Percentiles rank a stretch among this genome's conserved stretches.
phyloP scores from a whole-genome alignment of 768 basidiomycete species.

The Boletellus sp. region DNA sequence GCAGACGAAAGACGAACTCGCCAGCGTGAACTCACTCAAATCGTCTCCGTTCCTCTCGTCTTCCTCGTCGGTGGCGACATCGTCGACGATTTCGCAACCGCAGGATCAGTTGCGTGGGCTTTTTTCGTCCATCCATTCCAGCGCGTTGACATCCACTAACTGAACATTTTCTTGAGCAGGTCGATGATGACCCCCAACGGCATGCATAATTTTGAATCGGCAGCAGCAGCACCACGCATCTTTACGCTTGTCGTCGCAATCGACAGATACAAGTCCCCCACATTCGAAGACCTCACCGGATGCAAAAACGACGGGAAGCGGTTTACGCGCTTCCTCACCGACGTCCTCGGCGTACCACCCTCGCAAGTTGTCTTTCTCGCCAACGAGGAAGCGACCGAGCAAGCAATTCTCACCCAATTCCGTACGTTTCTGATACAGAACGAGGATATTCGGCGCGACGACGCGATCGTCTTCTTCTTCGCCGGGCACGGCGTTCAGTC shows the following conservation, averaged over 20 bases:
- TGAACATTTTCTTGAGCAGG: too few relatives aligned
- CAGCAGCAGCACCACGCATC: constrained; percentile 7
- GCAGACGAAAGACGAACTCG: too few relatives aligned
- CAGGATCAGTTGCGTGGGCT: too few relatives aligned
- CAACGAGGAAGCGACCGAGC: constrained; percentile 11
- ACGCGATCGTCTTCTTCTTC: constrained; percentile 18
- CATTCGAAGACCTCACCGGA: neutral
- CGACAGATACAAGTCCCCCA: constrained; percentile 6
- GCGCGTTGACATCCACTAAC: too few relatives aligned
- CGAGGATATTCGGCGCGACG: constrained; percentile 6
- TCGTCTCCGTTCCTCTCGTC: too few relatives aligned
- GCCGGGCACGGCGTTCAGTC: constrained; percentile 15
- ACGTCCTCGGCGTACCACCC: constrained; percentile 11
- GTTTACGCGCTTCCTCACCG: constrained; percentile 9
- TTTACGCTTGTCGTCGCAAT: constrained; percentile 18
- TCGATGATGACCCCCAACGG: neutral
- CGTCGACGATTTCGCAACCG: too few relatives aligned
- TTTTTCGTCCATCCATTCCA: too few relatives aligned
- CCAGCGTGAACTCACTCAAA: too few relatives aligned
- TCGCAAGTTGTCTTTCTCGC: constrained; percentile 14
- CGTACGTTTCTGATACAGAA: constrained; percentile 10
- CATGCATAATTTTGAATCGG: neutral
- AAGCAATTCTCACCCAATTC: constrained; percentile 4
- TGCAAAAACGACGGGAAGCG: constrained; percentile 18
- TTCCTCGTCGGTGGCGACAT: too few relatives aligned